Evolutionary conservation across 495 filamentous ascomycete genomes (phyloP), one percentile per base, ranked within the genome.

Genomic region (Polyplosphaeria fusca): DNA sequence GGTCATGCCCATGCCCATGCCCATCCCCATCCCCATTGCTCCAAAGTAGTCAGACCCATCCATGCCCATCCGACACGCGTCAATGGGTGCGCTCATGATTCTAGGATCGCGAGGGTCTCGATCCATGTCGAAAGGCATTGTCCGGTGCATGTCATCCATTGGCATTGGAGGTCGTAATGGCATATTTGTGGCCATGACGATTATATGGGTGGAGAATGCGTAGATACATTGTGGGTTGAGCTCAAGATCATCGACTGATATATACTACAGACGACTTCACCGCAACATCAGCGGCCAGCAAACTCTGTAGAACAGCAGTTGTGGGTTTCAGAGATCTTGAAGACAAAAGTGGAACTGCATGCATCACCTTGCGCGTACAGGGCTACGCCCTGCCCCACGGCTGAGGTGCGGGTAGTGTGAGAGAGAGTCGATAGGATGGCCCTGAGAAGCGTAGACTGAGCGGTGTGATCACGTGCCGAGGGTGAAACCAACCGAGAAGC

Each of bases 81-180:
- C 60, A 23, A 54, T 57, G 1, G 60, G 19, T 1, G 47, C 25
- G 24, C 42, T 55, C 60, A 59, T 59, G 19, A 47, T 27, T 9
- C 55, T 41, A 25, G 60, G 60, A 48, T 58, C 49, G 52, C 60
- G 53, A 30, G 53, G 54, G n/a, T n/a, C n/a, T n/a, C n/a, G n/a
- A 32, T 63, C 60, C 41, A 63, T 54, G 12, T 59, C 60, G 38
- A 47, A 63, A 13, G 60, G 54, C 28, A 49, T 50, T 3, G 28
- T 41, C 23, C 54, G n/a, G n/a, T n/a, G 54, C 26, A 58, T 18
- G 9, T 52, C 46, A 13, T 51, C 39, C 32, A 49, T 48, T 11
- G 52, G 14, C 52, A 57, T 46, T 1, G 52, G 53, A 26, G 53
- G 28, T 18, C 58, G 45, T 13, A 55, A 35, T 37, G 57, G 55